These are phyloP conservation scores for Novakomyces olei DNA, from an alignment of 805 yeast genomes.

Conservation along the genomic window DNA sequence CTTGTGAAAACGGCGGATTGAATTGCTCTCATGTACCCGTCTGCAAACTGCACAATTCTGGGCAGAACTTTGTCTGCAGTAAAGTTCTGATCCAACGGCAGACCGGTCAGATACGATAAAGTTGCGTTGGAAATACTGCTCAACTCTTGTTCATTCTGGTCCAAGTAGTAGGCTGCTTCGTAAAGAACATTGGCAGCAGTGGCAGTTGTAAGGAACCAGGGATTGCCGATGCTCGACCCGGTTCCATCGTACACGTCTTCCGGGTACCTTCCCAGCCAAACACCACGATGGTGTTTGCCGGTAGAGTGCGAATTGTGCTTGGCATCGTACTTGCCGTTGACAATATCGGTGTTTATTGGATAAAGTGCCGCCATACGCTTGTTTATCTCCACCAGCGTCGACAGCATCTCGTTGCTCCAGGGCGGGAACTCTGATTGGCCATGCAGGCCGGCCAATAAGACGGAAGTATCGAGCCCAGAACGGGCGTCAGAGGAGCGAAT, in stretches of 20 bases:
- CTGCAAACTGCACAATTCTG: constrained; percentile 20
- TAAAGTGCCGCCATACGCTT: constrained; percentile 50
- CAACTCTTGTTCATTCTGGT: constrained; percentile 5
- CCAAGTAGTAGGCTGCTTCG: constrained; percentile 13
- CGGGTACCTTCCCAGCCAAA: constrained; percentile 77
- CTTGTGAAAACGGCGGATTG: constrained; percentile 28
- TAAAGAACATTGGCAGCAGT: constrained; percentile 16
- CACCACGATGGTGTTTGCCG: constrained; percentile 18
- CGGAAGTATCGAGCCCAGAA: constrained; percentile 61
- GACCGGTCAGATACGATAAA: constrained; percentile 7
- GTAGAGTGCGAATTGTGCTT: constrained; percentile 5
- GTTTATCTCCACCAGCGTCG: constrained; percentile 34
- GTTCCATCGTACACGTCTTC: constrained; percentile 59
- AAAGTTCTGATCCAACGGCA: constrained; percentile 5
- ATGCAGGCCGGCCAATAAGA: constrained; percentile 28
- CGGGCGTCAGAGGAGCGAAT: constrained; percentile 55
- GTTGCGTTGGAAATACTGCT: constrained; percentile 7
- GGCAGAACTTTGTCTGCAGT: constrained; percentile 6
- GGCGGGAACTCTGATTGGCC: constrained; percentile 13
- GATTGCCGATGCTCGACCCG: constrained; percentile 58
- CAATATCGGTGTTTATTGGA: constrained; percentile 35
- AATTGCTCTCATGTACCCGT: constrained; percentile 26
- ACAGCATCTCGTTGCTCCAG: constrained; percentile 13
- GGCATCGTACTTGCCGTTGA: constrained; percentile 7
- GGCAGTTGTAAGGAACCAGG: constrained; percentile 54